Evolutionary conservation across 23 red algal species (phyloP).

Genomic region (Gracilaria caudata): DNA sequence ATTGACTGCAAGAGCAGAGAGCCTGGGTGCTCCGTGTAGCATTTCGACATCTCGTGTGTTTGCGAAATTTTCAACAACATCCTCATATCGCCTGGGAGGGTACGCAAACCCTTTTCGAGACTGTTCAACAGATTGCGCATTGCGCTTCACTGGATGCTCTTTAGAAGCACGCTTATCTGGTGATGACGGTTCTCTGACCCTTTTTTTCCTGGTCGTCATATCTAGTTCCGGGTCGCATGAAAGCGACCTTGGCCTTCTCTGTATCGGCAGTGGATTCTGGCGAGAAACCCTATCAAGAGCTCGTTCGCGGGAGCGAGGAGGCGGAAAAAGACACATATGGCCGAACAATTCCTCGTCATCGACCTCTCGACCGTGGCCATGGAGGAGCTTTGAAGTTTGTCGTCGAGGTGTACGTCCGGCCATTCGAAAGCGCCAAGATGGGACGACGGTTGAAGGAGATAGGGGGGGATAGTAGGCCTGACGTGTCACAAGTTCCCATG

Average conservation of each 20-base stretch:
- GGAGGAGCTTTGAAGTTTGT: background rate
- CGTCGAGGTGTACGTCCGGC: background rate
- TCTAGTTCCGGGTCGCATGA: background rate
- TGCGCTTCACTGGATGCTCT: background rate
- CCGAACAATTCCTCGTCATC: constrained; percentile 40
- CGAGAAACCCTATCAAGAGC: background rate
- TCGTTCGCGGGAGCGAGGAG: background rate
- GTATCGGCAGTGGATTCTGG: background rate
- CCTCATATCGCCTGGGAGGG: constrained; percentile 7
- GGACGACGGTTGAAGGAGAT: background rate
- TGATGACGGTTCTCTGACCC: background rate
- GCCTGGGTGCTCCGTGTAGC: constrained; percentile 37
- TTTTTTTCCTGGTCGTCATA: background rate
- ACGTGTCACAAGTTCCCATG: background rate
- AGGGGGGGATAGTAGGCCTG: background rate
- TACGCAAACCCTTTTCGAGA: background rate
- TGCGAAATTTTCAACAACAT: background rate
- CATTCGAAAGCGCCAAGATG: background rate
- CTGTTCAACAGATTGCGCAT: background rate
- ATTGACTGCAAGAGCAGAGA: constrained; percentile 35
- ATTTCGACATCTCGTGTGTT: background rate
- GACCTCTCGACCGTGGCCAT: constrained; percentile 15
- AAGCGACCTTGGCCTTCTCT: constrained; percentile 2
- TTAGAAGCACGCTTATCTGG: background rate
- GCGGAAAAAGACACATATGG: background rate